Evolutionary conservation across 164 flowering plant species (phyloP).

Genomic region (Litsea cubeba): DNA sequence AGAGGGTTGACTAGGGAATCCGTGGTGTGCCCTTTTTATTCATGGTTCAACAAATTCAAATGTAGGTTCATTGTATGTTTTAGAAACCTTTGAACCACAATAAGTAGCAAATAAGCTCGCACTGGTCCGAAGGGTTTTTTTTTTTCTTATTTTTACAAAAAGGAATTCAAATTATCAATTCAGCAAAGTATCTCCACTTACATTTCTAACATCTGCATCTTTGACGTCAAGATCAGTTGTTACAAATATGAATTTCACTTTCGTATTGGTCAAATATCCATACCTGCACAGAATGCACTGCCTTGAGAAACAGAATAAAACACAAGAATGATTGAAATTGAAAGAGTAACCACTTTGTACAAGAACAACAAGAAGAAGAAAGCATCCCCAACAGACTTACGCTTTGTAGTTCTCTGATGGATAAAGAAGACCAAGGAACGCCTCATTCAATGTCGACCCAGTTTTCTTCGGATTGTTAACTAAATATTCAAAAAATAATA

Average conservation of each 20-base stretch:
- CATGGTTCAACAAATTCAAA: background rate
- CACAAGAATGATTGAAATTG: background rate
- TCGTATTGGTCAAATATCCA: conserved; percentile 94
- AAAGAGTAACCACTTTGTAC: background rate
- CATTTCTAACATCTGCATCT: conserved; percentile 96
- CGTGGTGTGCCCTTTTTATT: background rate
- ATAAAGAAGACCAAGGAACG: conserved; percentile 92
- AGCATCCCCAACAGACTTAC: conserved; percentile 38
- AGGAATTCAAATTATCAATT: background rate
- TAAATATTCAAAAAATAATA: conserved; percentile 21
- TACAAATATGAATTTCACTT: conserved; percentile 93
- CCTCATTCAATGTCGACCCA: conserved; percentile 80
- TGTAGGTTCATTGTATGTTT: background rate
- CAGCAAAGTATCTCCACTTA: conserved; percentile 32
- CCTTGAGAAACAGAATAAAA: background rate
- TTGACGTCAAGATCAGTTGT: conserved; percentile 87
- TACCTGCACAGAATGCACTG: conserved; percentile 42
- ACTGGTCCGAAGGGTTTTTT: too few relatives aligned
- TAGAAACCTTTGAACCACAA: background rate
- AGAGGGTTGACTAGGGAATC: background rate
- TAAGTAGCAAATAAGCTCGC: too few relatives aligned
- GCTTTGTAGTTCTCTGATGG: conserved; percentile 97
- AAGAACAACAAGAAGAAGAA: background rate
- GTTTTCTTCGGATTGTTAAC: conserved; percentile 93
- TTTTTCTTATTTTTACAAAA: background rate